These are phyloP conservation scores for Kodamaea plutei DNA, from an alignment of 1,139 yeast species.

Conservation along the genomic window DNA sequence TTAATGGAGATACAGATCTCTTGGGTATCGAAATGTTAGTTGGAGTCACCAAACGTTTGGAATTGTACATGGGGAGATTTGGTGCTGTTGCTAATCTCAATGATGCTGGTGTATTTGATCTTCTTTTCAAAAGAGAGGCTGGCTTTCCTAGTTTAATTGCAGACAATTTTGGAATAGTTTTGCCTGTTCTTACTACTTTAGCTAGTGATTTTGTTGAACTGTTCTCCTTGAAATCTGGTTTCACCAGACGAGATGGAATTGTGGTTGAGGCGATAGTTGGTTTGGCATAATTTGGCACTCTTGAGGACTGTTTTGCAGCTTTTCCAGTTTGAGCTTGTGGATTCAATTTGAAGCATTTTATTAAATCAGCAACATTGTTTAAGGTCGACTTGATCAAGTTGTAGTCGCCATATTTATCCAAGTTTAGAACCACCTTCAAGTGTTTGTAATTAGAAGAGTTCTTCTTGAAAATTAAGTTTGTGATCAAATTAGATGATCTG, in stretches of 20 bases:
- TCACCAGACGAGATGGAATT: neutral
- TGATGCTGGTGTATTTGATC: too few species aligned
- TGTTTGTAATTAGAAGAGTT: conserved; percentile 11
- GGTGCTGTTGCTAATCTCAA: too few species aligned
- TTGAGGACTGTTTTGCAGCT: conserved; percentile 3
- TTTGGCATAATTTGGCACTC: conserved; percentile 27
- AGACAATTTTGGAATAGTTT: too few species aligned
- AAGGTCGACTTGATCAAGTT: conserved; percentile 26
- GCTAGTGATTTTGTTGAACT: too few species aligned
- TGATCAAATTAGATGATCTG: conserved; percentile 26
- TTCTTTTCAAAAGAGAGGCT: too few species aligned
- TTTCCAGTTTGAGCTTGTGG: conserved; percentile 1
- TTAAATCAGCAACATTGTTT: conserved; percentile 23
- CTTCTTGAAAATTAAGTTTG: conserved; percentile 25
- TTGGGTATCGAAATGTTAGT: too few species aligned
- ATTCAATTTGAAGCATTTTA: conserved; percentile 18
- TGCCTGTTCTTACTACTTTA: too few species aligned
- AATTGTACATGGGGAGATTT: too few species aligned
- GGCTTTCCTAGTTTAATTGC: too few species aligned
- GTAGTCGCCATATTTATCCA: conserved; percentile 27
- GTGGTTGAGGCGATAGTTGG: conserved; percentile 20
- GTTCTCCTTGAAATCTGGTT: too few species aligned
- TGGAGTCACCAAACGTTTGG: too few species aligned
- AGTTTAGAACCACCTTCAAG: conserved; percentile 25
- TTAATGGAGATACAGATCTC: too few species aligned